These are phyloP conservation scores for Cladosporium halotolerans DNA, from an alignment of 2,329 filamentous ascomycete genomes.

Conservation along the genomic window DNA sequence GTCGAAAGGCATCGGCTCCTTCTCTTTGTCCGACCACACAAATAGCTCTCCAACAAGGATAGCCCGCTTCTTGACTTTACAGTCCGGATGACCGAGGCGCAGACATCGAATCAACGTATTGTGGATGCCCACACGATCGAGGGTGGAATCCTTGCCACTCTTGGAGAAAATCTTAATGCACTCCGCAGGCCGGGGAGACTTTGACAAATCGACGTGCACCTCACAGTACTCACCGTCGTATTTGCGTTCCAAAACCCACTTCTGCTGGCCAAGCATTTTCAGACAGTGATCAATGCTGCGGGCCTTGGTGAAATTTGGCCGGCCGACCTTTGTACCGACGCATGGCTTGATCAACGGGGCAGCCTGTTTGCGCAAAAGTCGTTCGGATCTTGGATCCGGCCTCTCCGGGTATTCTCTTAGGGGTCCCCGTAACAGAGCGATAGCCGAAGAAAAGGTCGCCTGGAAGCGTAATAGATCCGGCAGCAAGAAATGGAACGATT, in stretches of 20 bases:
- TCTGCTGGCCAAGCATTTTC: conserved; percentile 53
- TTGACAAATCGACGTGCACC: conserved; percentile 67
- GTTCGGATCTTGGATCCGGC: conserved; percentile 30
- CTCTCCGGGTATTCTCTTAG: conserved; percentile 33
- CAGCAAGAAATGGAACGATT: conserved; percentile 61
- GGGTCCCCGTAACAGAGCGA: conserved; percentile 46
- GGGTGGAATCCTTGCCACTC: conserved; percentile 81
- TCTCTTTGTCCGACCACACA: conserved; percentile 63
- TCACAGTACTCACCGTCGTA: conserved; percentile 86
- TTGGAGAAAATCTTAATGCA: conserved; percentile 83
- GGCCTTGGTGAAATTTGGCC: conserved; percentile 41
- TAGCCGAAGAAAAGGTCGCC: conserved; percentile 58
- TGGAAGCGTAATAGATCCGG: conserved; percentile 65
- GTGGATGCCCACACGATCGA: conserved; percentile 59
- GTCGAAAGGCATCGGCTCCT: conserved; percentile 67
- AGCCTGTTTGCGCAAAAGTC: conserved; percentile 33
- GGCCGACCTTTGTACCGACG: conserved; percentile 42
- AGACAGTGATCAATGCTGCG: conserved; percentile 64
- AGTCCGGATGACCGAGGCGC: conserved; percentile 51
- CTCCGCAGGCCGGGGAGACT: conserved; percentile 32
- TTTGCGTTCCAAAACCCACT: conserved; percentile 72
- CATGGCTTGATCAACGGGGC: conserved; percentile 32
- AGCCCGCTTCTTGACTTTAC: conserved; percentile 57
- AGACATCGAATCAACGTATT: conserved; percentile 60
- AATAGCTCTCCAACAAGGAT: conserved; percentile 81